Evolutionary conservation across 148 eudicot species (phyloP).

Genomic region (Drosera capensis): DNA sequence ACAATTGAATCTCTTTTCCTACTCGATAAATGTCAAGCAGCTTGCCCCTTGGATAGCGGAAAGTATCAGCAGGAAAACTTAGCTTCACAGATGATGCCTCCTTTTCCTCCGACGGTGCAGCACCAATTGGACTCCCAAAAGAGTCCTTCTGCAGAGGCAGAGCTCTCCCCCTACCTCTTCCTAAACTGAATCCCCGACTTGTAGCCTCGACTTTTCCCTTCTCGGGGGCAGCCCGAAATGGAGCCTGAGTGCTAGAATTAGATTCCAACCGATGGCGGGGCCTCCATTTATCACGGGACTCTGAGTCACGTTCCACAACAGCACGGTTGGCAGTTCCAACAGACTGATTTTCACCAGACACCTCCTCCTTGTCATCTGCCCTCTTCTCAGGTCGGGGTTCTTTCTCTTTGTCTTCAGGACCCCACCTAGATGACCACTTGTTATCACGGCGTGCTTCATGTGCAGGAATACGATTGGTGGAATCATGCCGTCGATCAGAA

Average conservation of each 20-base stretch:
- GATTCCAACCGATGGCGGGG: slow-evolving; percentile 87
- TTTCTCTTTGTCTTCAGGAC: slow-evolving; percentile 81
- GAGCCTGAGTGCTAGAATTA: slow-evolving; percentile 38
- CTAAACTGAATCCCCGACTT: slow-evolving; percentile 56
- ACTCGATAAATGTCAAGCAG: slow-evolving; percentile 81
- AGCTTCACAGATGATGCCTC: slow-evolving; percentile 51
- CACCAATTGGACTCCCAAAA: slow-evolving; percentile 33
- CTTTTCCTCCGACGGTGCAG: slow-evolving; percentile 24
- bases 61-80: slow-evolving; percentile 19
- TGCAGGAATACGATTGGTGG: slow-evolving; percentile 33
- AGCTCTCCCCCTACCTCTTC: slow-evolving; percentile 66
- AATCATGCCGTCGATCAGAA: slow-evolving; percentile 67
- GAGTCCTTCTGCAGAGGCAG: slow-evolving; percentile 22
- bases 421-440: slow-evolving; percentile 95
- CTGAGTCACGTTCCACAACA: slow-evolving; percentile 47
- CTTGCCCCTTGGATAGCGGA: slow-evolving; percentile 81
- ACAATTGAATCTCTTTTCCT: slow-evolving; percentile 37
- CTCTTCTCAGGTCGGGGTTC: slow-evolving; percentile 58
- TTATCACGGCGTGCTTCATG: slow-evolving; percentile 54
- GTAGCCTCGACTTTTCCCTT: slow-evolving; percentile 58
- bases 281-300: slow-evolving; percentile 95
- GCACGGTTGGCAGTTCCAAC: slow-evolving; percentile 31
- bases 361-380: slow-evolving; percentile 74
- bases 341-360: slow-evolving; percentile 36
- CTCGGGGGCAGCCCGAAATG: slow-evolving; percentile 85